These are phyloP conservation scores for Phyllachora maydis DNA, from an alignment of 2,329 filamentous ascomycete species.

Conservation along the genomic window DNA sequence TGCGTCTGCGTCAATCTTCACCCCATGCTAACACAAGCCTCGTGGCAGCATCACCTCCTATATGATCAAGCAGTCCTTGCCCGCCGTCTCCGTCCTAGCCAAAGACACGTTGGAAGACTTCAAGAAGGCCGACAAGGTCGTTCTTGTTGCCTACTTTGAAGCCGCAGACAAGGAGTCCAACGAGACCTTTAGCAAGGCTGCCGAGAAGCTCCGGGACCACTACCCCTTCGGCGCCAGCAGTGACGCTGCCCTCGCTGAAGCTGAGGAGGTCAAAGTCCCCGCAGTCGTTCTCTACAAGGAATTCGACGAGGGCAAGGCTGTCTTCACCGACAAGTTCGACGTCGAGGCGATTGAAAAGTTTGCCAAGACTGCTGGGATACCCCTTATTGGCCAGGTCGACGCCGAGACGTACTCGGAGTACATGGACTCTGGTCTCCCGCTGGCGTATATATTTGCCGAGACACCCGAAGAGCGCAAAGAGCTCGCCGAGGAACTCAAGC, in stretches of 20 bases:
- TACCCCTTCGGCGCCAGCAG: conserved; percentile 83
- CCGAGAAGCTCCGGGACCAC: conserved; percentile 63
- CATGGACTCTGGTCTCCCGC: conserved; percentile 79
- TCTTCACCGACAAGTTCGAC: conserved; percentile 66
- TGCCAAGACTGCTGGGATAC: conserved; percentile 67
- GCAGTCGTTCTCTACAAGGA: conserved; percentile 89
- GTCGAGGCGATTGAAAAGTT: conserved; percentile 63
- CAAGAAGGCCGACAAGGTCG: conserved; percentile 95
- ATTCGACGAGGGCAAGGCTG: conserved; percentile 89
- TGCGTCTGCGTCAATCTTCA: no score
- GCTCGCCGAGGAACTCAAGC: conserved; percentile 59
- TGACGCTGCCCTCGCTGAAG: conserved; percentile 68
- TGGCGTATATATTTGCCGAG: conserved; percentile 96
- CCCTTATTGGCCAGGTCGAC: conserved; percentile 85
- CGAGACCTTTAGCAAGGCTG: conserved; percentile 58
- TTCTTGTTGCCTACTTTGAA: conserved; percentile 74
- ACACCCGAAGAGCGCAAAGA: conserved; percentile 71
- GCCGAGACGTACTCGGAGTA: conserved; percentile 92
- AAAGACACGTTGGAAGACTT: conserved; percentile 80
- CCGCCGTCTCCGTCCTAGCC: conserved; percentile 67
- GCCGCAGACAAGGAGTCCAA: conserved; percentile 67
- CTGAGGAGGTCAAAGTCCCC: conserved; percentile 74
- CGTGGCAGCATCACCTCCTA: conserved; percentile 56
- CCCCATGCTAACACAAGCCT: conserved; percentile 1
- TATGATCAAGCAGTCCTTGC: conserved; percentile 96